Evolutionary conservation across 2,329 filamentous ascomycete species (phyloP).

Genomic region (Pseudocercospora cruenta): DNA sequence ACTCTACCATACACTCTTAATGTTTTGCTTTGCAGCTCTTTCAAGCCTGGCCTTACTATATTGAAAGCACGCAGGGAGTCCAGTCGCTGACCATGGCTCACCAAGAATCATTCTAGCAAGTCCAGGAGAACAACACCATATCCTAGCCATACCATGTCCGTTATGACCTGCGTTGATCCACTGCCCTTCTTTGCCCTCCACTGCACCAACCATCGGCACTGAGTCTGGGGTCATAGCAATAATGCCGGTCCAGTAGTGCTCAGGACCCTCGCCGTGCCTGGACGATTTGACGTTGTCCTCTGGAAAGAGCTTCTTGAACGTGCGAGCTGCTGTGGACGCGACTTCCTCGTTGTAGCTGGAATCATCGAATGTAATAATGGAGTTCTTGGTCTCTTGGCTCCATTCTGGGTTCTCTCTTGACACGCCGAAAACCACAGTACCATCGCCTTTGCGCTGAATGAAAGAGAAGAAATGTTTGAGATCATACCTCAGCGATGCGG

Average conservation of each 20-base stretch:
- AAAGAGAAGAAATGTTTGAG: constrained; percentile 55
- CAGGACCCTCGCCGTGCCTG: constrained; percentile 49
- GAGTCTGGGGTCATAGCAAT: constrained; percentile 52
- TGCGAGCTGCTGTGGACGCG: constrained; percentile 42
- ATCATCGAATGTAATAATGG: constrained; percentile 45
- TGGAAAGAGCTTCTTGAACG: constrained; percentile 44
- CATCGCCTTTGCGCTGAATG: constrained; percentile 51
- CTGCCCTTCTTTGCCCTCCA: constrained; percentile 49
- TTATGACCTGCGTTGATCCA: constrained; percentile 57
- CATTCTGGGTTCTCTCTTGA: constrained; percentile 47
- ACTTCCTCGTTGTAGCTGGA: constrained; percentile 47
- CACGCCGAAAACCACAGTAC: constrained; percentile 49
- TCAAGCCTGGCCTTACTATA: constrained; percentile 24
- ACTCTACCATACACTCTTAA: constrained; percentile 27
- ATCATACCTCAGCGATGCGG: constrained; percentile 52
- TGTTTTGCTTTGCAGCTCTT: constrained; percentile 18
- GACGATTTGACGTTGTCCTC: constrained; percentile 19
- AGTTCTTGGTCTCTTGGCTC: constrained; percentile 27
- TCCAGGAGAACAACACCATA: constrained; percentile 53
- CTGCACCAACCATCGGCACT: constrained; percentile 51
- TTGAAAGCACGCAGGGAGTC: constrained; percentile 31
- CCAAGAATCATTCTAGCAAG: constrained; percentile 48
- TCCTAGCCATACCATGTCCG: constrained; percentile 54
- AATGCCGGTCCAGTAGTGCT: constrained; percentile 54
- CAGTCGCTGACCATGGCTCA: constrained; percentile 27